Evolutionary conservation across 306 rosid species (phyloP).

Genomic region (Vigna radiata): DNA sequence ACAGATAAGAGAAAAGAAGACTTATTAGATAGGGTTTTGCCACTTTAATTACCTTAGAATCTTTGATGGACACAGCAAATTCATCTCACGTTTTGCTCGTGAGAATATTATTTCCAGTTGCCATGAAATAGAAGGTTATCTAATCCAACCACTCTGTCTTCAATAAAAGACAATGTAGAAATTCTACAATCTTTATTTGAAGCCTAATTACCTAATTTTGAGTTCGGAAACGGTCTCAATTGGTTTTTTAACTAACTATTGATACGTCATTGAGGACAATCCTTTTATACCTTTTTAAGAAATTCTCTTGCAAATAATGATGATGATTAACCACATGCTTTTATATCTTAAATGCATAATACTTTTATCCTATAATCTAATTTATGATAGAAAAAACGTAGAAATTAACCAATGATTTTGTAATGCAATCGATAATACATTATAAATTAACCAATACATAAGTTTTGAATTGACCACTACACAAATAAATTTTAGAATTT

Average conservation of each 20-base stretch:
- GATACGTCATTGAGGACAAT: neutral
- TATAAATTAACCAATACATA: too few relatives aligned
- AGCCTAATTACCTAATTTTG: conserved; percentile 37
- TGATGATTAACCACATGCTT: too few relatives aligned
- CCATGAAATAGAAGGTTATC: conserved; percentile 39
- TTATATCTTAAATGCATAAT: too few relatives aligned
- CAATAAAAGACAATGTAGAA: conserved; percentile 28
- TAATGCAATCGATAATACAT: too few relatives aligned
- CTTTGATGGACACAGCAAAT: neutral
- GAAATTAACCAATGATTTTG: too few relatives aligned
- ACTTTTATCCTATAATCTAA: too few relatives aligned
- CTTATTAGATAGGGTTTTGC: neutral
- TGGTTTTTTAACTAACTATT: neutral
- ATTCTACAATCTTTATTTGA: neutral
- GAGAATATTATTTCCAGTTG: conserved; percentile 20
- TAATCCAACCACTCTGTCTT: conserved; percentile 31
- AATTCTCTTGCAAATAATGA: too few relatives aligned
- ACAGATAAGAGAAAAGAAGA: neutral
- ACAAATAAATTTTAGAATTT: too few relatives aligned
- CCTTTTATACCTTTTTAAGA: too few relatives aligned
- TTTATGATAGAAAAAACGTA: too few relatives aligned
- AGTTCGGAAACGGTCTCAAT: conserved; percentile 23
- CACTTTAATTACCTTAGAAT: too few relatives aligned
- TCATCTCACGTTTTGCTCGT: neutral
- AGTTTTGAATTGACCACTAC: too few relatives aligned